phyloP scores from a whole-genome alignment of 805 yeast species.

The Metschnikowia hibisci region DNA sequence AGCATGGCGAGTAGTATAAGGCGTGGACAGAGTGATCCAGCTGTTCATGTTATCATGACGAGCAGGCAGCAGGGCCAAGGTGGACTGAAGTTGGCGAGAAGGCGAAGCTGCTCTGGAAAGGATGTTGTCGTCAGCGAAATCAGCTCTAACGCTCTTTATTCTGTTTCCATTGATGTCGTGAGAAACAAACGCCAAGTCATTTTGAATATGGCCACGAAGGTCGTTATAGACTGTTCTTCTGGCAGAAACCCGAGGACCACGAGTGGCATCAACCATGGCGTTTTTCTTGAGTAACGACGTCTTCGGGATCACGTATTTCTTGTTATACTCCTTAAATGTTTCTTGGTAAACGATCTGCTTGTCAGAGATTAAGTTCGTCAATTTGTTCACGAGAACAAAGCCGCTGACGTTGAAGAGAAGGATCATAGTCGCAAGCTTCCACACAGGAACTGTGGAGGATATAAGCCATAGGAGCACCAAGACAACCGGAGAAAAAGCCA shows the following conservation, averaged over 20 bases:
- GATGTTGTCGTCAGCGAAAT: conserved; percentile 5
- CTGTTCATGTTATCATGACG: conserved; percentile 2
- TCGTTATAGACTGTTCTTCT: conserved; percentile 22
- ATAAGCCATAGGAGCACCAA: conserved; percentile 36
- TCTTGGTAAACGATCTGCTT: conserved; percentile 58
- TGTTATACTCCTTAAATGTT: conserved; percentile 57
- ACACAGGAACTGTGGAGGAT: conserved; percentile 19
- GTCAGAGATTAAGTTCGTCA: conserved; percentile 49
- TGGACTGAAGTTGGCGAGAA: conserved; percentile 4
- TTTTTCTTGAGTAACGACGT: conserved; percentile 51
- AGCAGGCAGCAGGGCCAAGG: conserved; percentile 1
- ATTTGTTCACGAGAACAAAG: conserved; percentile 40
- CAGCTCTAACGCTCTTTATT: conserved; percentile 17
- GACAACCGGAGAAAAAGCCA: conserved; percentile 58
- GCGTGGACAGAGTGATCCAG: conserved; percentile 18
- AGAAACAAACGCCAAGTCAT: conserved; percentile 43
- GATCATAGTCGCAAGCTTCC: conserved; percentile 34
- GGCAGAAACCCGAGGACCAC: conserved; percentile 30
- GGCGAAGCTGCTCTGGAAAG: conserved; percentile 14
- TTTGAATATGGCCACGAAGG: conserved; percentile 18
- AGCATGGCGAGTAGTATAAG: conserved; percentile 10
- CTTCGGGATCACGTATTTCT: conserved; percentile 59
- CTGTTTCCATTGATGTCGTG: conserved; percentile 45
- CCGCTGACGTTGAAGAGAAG: conserved; percentile 30
- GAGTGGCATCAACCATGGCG: conserved; percentile 57